Evolutionary conservation across 768 basidiomycete genomes (phyloP), one percentile per base, ranked within the genome.

Genomic region (Saitozyma podzolica): DNA sequence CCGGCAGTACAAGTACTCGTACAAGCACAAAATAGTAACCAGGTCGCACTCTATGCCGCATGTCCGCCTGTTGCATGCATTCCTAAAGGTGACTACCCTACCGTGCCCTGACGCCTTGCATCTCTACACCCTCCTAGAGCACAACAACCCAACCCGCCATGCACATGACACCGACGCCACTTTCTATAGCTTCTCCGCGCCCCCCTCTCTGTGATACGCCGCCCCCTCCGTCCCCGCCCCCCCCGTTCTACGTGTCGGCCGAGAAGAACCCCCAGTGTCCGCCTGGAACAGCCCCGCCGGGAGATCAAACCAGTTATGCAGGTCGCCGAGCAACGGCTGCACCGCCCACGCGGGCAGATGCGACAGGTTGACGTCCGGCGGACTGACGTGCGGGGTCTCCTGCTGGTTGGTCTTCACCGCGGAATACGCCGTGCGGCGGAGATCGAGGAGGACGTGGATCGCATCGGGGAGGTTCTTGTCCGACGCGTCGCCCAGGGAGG

Each of bases 291-390:
- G 19, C 10, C 70, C 70, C 39, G 68, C 70, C 20, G 73, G 73
- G 7, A 75, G 58, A 61, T 78, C 76, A 43, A 75, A 78, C 76
- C 76, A 78, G 55, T 62, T 68, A 54, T 75, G 72, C 47, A 78
- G 57, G 65, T 78, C 76, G 0, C 74, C 74, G 53, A 70, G 58
- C 17, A 64, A 58, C 51, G 68, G 76, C 62, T 71, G 73, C 6
- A 69, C 74, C 41, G 70, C 69, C 75, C 70, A 72, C 11, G 64
- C 72, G n/a, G 68, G 71, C 47, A 75, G 47, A 63, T 71, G 71
- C 8, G 56, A 42, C 16, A 75, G 54, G 50, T 73, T 59, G 16
- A 70, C 49, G 39, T 72, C 67, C 0, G 69, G 68, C 20, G 74
- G 74, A 9, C 64, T 58, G 39, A 70, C 72, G 47, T 67, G 62